phyloP scores from a whole-genome alignment of 2,329 filamentous ascomycete species.

The Neofusicoccum kwambonambiense region DNA sequence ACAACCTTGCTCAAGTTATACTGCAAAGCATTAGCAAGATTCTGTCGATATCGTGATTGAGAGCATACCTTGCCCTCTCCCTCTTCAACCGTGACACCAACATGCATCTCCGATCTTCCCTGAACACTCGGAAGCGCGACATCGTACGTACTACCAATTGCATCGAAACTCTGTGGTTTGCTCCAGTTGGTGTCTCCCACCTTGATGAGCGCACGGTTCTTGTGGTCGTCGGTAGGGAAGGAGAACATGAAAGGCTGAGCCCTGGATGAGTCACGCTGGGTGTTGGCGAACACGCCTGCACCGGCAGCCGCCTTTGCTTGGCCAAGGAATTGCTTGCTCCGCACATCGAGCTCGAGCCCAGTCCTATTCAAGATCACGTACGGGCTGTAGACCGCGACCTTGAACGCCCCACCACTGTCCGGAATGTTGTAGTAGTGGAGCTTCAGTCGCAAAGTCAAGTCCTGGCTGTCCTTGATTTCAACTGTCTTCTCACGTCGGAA shows the following conservation, averaged over 20 bases:
- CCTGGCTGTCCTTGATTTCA: conserved; percentile 80
- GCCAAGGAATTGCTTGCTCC: conserved; percentile 85
- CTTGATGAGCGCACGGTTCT: conserved; percentile 85
- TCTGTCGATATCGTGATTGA: background rate
- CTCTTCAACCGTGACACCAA: conserved; percentile 83
- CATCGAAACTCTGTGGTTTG: conserved; percentile 96
- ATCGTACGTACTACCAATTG: conserved; percentile 89
- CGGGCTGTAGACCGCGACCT: conserved; percentile 89
- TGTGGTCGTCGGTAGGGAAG: conserved; percentile 81
- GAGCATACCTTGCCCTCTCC: conserved; percentile 74
- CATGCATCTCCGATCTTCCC: conserved; percentile 78
- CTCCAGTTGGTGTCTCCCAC: conserved; percentile 93
- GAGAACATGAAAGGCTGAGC: conserved; percentile 95
- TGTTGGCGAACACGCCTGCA: conserved; percentile 61
- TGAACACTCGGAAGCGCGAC: conserved; percentile 74
- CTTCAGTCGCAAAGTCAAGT: conserved; percentile 74
- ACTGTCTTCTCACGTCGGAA: conserved; percentile 80
- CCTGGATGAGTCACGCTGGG: conserved; percentile 59
- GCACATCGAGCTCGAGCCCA: conserved; percentile 80
- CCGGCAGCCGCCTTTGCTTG: conserved; percentile 80
- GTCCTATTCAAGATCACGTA: conserved; percentile 97
- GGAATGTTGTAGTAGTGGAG: conserved; percentile 90
- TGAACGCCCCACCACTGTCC: conserved; percentile 92
- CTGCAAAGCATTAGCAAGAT: conserved; percentile 21
- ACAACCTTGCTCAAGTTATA: conserved; percentile 98